Percentiles rank a stretch among this genome's conserved stretches.
Conservation (phyloP, 768 basidiomycete genomes). For the Leccinellum albellum region DNA sequence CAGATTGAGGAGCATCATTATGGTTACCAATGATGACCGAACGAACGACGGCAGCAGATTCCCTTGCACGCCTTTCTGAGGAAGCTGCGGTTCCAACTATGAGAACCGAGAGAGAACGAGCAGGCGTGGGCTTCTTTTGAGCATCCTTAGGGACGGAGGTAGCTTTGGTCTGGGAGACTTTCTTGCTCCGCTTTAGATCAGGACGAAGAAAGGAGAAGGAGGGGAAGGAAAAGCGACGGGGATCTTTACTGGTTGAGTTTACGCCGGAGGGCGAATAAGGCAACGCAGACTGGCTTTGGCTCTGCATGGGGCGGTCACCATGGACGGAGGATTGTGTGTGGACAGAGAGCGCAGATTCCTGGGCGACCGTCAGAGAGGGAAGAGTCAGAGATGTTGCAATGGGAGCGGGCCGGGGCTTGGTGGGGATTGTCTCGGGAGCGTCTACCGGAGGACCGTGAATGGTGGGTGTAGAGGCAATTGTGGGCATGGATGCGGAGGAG, state of each 20-base stretch:
- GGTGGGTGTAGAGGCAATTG: slow-evolving; percentile 24
- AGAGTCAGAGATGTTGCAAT: slow-evolving; percentile 16
- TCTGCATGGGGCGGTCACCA: slow-evolving; percentile 18
- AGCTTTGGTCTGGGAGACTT: slow-evolving; percentile 11
- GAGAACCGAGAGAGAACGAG: slow-evolving; percentile 31
- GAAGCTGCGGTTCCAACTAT: slow-evolving; percentile 30
- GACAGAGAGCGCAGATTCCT: slow-evolving; percentile 4
- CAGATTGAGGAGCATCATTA: slow-evolving; percentile 26
- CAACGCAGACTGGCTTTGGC: slow-evolving; percentile 26
- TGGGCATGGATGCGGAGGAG: slow-evolving; percentile 19
- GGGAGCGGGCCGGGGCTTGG: slow-evolving; percentile 6
- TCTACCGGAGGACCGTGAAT: slow-evolving; percentile 14
- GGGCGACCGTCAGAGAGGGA: slow-evolving; percentile 9
- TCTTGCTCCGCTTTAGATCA: slow-evolving; percentile 27
- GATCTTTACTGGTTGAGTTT: slow-evolving; percentile 20
- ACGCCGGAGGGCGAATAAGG: slow-evolving; percentile 16
- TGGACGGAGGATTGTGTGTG: slow-evolving; percentile 16
- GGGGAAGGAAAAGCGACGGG: slow-evolving; percentile 49
- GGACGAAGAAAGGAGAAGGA: slow-evolving; percentile 40
- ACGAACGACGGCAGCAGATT: slow-evolving; percentile 61
- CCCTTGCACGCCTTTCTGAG: slow-evolving; percentile 58
- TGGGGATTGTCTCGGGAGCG: not conserved
- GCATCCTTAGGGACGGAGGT: slow-evolving; percentile 38
- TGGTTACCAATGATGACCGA: slow-evolving; percentile 63
- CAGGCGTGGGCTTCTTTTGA: slow-evolving; percentile 37